Evolutionary conservation across 2,329 filamentous ascomycete genomes (phyloP), one percentile per base, ranked within the genome.

Genomic region (Ascochyta pisi): DNA sequence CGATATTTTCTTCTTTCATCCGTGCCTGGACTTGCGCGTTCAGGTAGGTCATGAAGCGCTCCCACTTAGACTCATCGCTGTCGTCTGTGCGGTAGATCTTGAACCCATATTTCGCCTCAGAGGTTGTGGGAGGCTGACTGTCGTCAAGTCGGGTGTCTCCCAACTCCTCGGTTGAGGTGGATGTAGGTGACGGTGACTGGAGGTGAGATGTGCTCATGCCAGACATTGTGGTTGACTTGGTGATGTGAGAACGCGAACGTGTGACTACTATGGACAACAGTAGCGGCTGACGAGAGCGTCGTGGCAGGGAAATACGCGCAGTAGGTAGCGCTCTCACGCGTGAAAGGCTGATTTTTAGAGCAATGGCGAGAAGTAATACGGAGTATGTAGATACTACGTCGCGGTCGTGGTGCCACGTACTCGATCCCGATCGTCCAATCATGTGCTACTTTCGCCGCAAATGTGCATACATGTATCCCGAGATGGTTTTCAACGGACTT

Each of bases 1-100:
- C 51, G 33, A 50, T 37, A 26, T 47, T 45, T 27, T 42, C 29
- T 27, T 41, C 39, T 39, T 54, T 34, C 22, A 58, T 47, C 22
- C 43, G 42, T 37, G 38, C 31, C 19, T 49, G 44, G 13, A 24
- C 35, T 26, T 46, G 55, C 19, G 44, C 43, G 23, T 54, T 54
- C 7, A 58, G 45, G 41, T 58, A 45, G 40, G 39, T 26, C 44
- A 60, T 54, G 45, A 60, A 60, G 53, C 48, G 49, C 16, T 47
- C 19, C 57, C 57, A 57, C 22, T 41, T 26, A 34, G 45, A 44
- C 35, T 54, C 50, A 44, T 51, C 42, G 34, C 39, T 49, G 41
- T 60, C 57, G 31, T 47, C 56, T 23, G 43, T 46, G 49, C 53
- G 57, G 39, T 57, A 60, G 27, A 60, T 50, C 26, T 50, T 42